phyloP scores from a whole-genome alignment of 208 protist species.

The Trypanosoma brucei region DNA sequence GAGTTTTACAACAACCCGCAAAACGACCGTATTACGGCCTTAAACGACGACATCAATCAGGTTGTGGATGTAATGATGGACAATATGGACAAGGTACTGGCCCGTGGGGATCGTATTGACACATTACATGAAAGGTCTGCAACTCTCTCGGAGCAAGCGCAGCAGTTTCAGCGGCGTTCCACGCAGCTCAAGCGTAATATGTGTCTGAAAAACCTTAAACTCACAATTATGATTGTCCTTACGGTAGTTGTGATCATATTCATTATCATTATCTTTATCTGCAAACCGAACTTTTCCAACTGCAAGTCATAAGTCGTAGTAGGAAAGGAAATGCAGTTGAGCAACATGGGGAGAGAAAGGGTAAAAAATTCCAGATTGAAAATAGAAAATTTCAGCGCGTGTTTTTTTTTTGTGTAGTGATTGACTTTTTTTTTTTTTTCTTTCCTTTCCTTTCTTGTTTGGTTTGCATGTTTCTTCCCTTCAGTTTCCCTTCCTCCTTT shows the following conservation, averaged over 20 bases:
- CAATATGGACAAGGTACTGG: conserved; percentile 90
- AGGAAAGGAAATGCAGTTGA: neutral
- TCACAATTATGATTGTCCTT: conserved; percentile 77
- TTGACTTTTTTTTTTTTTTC: neutral
- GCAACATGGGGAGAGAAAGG: neutral
- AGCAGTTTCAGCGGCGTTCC: conserved; percentile 78
- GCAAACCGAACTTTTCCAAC: conserved; percentile 84
- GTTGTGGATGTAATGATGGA: conserved; percentile 92
- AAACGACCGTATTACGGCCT: conserved; percentile 87
- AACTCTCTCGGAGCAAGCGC: conserved; percentile 75
- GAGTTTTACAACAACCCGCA: conserved; percentile 92
- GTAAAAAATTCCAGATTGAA: neutral
- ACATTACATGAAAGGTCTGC: conserved; percentile 83
- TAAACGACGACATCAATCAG: conserved; percentile 89
- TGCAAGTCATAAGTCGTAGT: conserved; percentile 28
- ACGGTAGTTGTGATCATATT: conserved; percentile 65
- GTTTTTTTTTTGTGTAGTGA: neutral
- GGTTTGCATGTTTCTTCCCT: neutral
- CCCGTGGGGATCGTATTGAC: conserved; percentile 83
- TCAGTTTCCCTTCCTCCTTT: neutral
- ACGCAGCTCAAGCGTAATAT: conserved; percentile 87
- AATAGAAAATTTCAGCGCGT: neutral
- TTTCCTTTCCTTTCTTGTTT: neutral
- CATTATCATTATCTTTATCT: conserved; percentile 82
- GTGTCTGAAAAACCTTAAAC: conserved; percentile 89